These are phyloP conservation scores for Exserohilum rostratum DNA, from an alignment of 2,329 filamentous ascomycete species.

Conservation along the genomic window DNA sequence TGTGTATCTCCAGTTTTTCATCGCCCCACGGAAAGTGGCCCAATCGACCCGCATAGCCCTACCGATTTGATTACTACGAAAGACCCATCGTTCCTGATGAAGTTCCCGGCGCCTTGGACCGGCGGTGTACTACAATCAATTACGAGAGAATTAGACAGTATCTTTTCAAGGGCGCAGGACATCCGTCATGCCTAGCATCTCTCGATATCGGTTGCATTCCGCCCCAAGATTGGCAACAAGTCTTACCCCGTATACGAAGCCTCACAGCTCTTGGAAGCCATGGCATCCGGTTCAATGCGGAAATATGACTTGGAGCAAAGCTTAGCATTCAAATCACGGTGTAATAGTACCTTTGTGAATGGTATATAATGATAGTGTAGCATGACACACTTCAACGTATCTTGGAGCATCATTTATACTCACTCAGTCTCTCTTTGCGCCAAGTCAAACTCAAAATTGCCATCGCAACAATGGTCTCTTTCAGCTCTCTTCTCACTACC, in stretches of 20 bases:
- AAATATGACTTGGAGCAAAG: neutral
- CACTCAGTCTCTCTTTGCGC: neutral
- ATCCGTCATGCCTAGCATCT: neutral
- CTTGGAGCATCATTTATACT: neutral
- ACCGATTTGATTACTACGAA: neutral
- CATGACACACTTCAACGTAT: neutral
- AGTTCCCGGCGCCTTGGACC: conserved; percentile 8
- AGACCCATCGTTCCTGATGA: neutral
- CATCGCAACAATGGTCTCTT: conserved; percentile 27
- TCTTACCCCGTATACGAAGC: conserved; percentile 11
- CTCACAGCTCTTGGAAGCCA: conserved; percentile 25
- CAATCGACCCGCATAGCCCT: neutral
- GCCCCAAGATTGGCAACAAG: conserved; percentile 5
- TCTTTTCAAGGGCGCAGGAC: conserved; percentile 8
- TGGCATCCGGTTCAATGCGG: conserved; percentile 14
- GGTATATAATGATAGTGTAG: neutral
- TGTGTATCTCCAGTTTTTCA: conserved; percentile 1
- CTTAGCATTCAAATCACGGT: neutral
- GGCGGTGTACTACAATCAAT: conserved; percentile 14
- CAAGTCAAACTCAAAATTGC: no score
- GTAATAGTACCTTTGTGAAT: neutral
- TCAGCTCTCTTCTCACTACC: conserved; percentile 28
- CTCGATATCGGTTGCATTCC: conserved; percentile 2
- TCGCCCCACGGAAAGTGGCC: conserved; percentile 7
- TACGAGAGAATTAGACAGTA: conserved; percentile 18